Evolutionary conservation across 805 yeast genomes (phyloP), one percentile per base, ranked within the genome.

Genomic region (Ogataea trehalophila): DNA sequence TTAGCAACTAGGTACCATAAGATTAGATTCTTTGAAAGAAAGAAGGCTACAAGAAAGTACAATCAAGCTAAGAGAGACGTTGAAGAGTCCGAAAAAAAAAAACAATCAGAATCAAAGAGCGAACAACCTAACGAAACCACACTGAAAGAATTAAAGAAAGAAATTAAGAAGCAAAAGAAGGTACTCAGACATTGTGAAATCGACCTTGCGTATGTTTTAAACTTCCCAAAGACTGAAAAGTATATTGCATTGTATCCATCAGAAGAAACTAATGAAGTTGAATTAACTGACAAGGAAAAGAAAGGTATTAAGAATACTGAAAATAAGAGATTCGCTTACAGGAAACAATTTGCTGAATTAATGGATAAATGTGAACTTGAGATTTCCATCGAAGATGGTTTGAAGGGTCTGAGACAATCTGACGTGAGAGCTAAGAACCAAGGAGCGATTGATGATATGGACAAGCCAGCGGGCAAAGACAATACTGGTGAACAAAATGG

Each of bases 21-120:
- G 91, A 89, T 94, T 42, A 77, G 92, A 55, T 94, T 94, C 62
- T 88, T 94, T 52, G 98, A 91, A 66, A 80, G 77, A 61, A 88
- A 89, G 69, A 91, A 90, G 74, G 94, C 96, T 0, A 56, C 79
- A 23, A 77, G 96, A 61, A 77, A 72, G 48, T 79, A 87, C 60
- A 85, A 83, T 53, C 75, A 71, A 46, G 77, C 80, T 2, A 60
- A 57, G 41, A 73, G 70, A 40, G 60, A 64, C 13, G 53, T 70
- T 33, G 69, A 68, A 6, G 73, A 69, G 29, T 69, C 68, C 20
- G 66, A 66, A 42, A 44, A 61, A 33, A 59, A 65, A 44, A 57
- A 63, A 8, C 26, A 44, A 13, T 41, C 22, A 8, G 40, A 34
- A 16, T 8, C 13, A 35, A 26, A 13, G 5, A 22, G 49, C 38